Evolutionary conservation across 2,329 filamentous ascomycete species (phyloP), one percentile per base, ranked within the genome.

Genomic region (Pezizomycotina sp.): DNA sequence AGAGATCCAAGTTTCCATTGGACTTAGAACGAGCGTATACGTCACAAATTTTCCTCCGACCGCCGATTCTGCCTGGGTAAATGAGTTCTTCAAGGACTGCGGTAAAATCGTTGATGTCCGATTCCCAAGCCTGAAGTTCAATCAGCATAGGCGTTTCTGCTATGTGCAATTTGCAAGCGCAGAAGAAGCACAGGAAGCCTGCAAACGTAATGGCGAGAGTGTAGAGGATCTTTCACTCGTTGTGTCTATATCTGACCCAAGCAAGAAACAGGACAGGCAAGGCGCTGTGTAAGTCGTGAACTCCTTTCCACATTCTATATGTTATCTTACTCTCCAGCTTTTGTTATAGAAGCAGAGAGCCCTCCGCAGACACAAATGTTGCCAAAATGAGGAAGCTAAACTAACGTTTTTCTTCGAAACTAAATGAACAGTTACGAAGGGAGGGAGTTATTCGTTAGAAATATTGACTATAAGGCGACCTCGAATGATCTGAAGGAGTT

Each of bases 71-170:
- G 57, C 61, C 2, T 80, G 71, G 50, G 66, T 89, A 14, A 69
- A 69, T 25, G 57, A 69, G 22, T 58, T 86, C 3, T 86, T 86
- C 57, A 64, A 67, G 42, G 63, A 70, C 45, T 86, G 75, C 51
- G 89, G 89, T 27, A 72, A 86, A 27, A 74, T 98, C 36, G 65
- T 92, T 36, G 80, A 76, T 51, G 68, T 95, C 34, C 76, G 89
- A 14, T 89, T 89, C 60, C 89, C 89, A 2, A 92, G 82, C 38
- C 68, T 98, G 33, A 91, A 91, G 55, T 83, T 69, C 56, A 86
- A 93, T 52, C 75, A 77, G 2, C 75, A 80, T 49, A 79, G 89
- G 20, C 77, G 89, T 15, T 98, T 98, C 60, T 93, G 84, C 61
- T 98, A 98, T 56, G 66, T 93, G 5, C 81, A 91, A n/a, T 93